phyloP scores from a whole-genome alignment of 2,329 filamentous ascomycete species.

The Orbilia javanica region DNA sequence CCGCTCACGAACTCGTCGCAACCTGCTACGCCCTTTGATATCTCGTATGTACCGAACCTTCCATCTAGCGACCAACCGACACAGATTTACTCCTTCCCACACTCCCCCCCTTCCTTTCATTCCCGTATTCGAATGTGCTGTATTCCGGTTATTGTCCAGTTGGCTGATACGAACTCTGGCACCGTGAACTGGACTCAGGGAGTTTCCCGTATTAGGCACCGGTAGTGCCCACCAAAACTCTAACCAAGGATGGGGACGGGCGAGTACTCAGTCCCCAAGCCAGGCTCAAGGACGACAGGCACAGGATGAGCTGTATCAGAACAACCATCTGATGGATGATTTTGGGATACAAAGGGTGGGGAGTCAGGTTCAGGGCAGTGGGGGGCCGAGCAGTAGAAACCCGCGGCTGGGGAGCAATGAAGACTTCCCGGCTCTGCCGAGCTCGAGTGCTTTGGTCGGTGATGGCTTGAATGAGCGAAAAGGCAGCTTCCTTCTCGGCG shows the following conservation, averaged over 20 bases:
- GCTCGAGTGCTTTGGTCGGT: conserved; percentile 27
- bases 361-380: conserved; percentile 40
- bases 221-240: conserved; percentile 57
- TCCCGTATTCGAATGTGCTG: background rate
- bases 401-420: conserved; percentile 47
- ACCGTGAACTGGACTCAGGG: conserved; percentile 50
- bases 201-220: conserved; percentile 57
- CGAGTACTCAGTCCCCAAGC: conserved; percentile 52
- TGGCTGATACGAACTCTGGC: conserved; percentile 32
- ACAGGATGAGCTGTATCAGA: conserved; percentile 54
- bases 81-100: no score
- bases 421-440: conserved; percentile 51
- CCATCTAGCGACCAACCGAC: background rate
- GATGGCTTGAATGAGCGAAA: conserved; percentile 40
- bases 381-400: conserved; percentile 36
- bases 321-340: conserved; percentile 45
- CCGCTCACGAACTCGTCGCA: conserved; percentile 48
- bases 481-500: conserved; percentile 32
- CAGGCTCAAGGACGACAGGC: conserved; percentile 47
- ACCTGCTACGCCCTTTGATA: conserved; percentile 56
- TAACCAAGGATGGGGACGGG: conserved; percentile 56
- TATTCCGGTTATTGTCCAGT: background rate
- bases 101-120: background rate
- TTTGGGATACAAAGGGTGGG: conserved; percentile 51
- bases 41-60: conserved; percentile 52